phyloP scores from a whole-genome alignment of 1,139 yeast species.

The Pichia sp. region DNA sequence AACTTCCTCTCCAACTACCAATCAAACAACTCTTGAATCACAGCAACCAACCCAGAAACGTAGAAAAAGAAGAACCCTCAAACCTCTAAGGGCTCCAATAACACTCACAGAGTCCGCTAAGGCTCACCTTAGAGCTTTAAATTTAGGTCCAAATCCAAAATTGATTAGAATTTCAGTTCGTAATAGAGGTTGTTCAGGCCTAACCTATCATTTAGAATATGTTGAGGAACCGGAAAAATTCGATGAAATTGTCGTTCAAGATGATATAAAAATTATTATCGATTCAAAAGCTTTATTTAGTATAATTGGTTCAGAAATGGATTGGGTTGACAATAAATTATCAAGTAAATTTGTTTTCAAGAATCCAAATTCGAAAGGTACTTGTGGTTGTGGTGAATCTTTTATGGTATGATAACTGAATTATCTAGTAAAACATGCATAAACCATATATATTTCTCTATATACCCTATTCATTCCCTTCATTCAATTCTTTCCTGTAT shows the following conservation, averaged over 20 bases:
- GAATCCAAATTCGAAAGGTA: slow-evolving; percentile 94
- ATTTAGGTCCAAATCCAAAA: slow-evolving; percentile 80
- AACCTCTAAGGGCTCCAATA: slow-evolving; percentile 85
- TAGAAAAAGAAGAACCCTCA: slow-evolving; percentile 58
- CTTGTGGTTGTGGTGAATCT: slow-evolving; percentile 98
- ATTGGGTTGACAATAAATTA: slow-evolving; percentile 91
- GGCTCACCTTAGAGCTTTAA: slow-evolving; percentile 55
- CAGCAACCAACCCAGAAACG: slow-evolving; percentile 25
- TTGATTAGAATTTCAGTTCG: slow-evolving; percentile 88
- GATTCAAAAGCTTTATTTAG: slow-evolving; percentile 94
- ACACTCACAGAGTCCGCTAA: slow-evolving; percentile 71
- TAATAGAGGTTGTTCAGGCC: slow-evolving; percentile 94
- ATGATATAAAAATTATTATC: slow-evolving; percentile 84
- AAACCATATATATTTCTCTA: not conserved
- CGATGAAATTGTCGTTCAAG: slow-evolving; percentile 88
- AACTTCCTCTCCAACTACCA: no score
- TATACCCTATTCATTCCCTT: not conserved
- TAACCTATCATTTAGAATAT: slow-evolving; percentile 85
- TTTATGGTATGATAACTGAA: slow-evolving; percentile 65
- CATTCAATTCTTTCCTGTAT: not conserved
- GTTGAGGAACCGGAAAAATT: slow-evolving; percentile 86
- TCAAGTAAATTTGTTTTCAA: slow-evolving; percentile 83
- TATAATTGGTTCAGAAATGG: slow-evolving; percentile 97
- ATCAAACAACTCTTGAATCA: not conserved
- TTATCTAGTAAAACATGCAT: not conserved